A percentile compares a stretch with the other conserved stretches of the same genome.
Evolutionary conservation across 805 yeast genomes (phyloP).

Genomic region (Teunomyces cretensis): DNA sequence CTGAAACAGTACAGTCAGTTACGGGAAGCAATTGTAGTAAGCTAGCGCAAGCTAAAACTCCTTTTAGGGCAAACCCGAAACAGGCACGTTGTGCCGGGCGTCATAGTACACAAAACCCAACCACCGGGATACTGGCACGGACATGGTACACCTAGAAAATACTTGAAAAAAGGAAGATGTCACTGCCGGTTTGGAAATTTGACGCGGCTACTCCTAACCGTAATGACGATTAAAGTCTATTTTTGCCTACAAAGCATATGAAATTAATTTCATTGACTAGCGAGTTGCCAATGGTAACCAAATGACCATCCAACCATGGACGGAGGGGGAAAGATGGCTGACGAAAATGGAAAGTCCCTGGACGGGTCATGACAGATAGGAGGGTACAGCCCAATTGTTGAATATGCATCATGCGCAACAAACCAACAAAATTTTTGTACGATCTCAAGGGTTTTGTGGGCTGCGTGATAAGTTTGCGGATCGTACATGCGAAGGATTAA

Average conservation of each 20-base stretch:
- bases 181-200: neutral
- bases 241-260: neutral
- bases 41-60: neutral
- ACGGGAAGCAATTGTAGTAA: neutral
- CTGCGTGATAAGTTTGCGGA: neutral
- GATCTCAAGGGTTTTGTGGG: neutral
- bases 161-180: neutral
- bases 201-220: neutral
- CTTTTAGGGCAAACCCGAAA: neutral
- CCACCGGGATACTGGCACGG: neutral
- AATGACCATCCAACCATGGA: too few species aligned
- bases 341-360: too few species aligned
- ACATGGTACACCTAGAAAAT: neutral
- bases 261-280: too few species aligned
- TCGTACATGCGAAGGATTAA: neutral
- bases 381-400: too few species aligned
- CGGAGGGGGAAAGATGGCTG: too few species aligned
- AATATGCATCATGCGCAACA: neutral
- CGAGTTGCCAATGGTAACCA: too few species aligned
- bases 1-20: too few species aligned
- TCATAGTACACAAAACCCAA: neutral
- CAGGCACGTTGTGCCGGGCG: neutral
- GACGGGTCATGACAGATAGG: too few species aligned
- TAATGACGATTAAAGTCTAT: neutral
- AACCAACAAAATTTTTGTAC: neutral